A percentile compares a stretch with the other conserved stretches of the same genome.
Evolutionary conservation across 139 green algal species (phyloP).

Genomic region (Ulvella scutata): DNA sequence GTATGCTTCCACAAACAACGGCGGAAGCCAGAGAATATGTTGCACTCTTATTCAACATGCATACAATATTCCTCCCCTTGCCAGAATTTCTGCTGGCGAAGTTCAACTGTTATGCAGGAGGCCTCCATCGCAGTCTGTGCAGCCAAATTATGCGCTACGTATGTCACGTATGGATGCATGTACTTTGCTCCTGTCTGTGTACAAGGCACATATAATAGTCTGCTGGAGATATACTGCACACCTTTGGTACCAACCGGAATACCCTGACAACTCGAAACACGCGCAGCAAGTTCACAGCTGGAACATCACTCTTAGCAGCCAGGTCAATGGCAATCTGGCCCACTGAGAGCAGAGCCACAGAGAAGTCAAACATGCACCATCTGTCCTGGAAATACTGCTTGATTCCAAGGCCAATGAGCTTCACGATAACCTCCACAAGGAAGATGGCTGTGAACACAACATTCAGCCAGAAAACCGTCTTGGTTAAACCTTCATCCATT

Average conservation of each 20-base stretch:
- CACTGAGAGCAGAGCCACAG: constrained; percentile 28
- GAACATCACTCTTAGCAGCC: constrained; percentile 12
- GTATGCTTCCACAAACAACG: too few species aligned
- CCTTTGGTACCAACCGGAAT: constrained; percentile 53
- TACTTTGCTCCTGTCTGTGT: too few species aligned
- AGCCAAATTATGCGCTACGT: too few species aligned
- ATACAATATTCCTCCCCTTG: too few species aligned
- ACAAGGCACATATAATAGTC: too few species aligned
- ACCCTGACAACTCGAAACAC: constrained; percentile 49
- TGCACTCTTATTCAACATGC: too few species aligned
- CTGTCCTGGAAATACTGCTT: constrained; percentile 32
- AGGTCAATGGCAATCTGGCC: constrained; percentile 23
- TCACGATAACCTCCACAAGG: constrained; percentile 30
- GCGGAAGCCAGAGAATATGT: too few species aligned
- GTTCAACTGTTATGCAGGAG: not conserved
- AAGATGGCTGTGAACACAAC: constrained; percentile 42
- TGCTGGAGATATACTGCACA: too few species aligned
- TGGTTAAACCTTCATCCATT: constrained; percentile 17
- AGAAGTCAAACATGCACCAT: constrained; percentile 59
- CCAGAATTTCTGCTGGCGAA: too few species aligned
- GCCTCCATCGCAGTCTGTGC: not conserved
- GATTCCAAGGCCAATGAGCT: constrained; percentile 23
- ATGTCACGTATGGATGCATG: too few species aligned
- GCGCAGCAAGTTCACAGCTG: constrained; percentile 40
- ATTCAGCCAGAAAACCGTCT: constrained; percentile 20